Base-by-base conservation (phyloP, 2,329 filamentous ascomycete species). In the Rutstroemia sydowiana region DNA sequence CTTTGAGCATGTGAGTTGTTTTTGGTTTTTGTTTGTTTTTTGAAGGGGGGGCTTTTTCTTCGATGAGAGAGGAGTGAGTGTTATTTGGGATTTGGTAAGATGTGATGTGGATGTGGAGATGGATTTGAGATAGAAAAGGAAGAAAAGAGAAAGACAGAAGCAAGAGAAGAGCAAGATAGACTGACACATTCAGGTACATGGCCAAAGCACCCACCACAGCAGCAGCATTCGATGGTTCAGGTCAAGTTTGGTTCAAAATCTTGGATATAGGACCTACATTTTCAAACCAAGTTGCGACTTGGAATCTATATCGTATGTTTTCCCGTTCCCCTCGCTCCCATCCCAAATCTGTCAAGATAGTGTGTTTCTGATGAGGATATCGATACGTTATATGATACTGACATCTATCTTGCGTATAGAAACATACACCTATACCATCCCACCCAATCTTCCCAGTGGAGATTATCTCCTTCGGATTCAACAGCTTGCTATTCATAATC, bases 241-340 rank as follows among this genome's bases (percentile, higher is more conserved):
- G 67, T 8, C 45, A 59, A 18, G 66, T 68, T 3, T 70, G 67
- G 67, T 69, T 70, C 52, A 68, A 68, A 54, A 67, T 69, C 37
- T 61, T 62, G 37, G 62, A 69, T 44, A 59, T 67, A 20, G 62
- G 63, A 5, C 63, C 66, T 2, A 65, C 60, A 1, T 65, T 66
- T 31, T 46, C 58, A 5, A 48, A 45, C 20, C 58, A 59, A 21
- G 54, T 41, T 2, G 55, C 56, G 1, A 61, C 57, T 9, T 66
- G 63, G 63, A 55, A 57, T 26, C 60, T 65, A 6, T 47, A 44
- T 14, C 60, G 63, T 65, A 53, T 13, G 55, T 52, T n/a, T 7
- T 28, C n/a, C 14, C 3, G 4, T 23, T 4, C 5, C 2, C 20
- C 20, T 14, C 31, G 6, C n/a, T 2, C 36, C 13, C 8, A 20